Evolutionary conservation across 768 basidiomycete genomes (phyloP), one percentile per base, ranked within the genome.

Genomic region (Exsudoporus frostii): DNA sequence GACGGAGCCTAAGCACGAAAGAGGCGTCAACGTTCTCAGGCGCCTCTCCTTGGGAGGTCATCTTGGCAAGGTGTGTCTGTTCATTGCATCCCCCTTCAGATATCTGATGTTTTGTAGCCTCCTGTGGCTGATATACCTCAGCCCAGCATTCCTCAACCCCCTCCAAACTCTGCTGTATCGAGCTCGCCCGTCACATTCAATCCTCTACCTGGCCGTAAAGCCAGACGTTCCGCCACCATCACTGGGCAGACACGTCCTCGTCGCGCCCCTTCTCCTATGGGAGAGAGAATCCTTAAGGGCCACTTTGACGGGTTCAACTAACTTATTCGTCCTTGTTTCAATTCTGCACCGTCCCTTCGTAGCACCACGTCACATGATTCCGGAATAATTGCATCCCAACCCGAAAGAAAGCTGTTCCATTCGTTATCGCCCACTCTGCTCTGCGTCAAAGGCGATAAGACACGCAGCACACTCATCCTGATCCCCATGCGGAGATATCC

Each of bases 281-380:
- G 90, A 57, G 91, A 93, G 72, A 79, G 91, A 53, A 92, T 93
- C 55, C 79, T 93, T 60, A 93, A 90, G 75, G 91, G 91, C 9
- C 91, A 93, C 62, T 93, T 92, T 61, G 91, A 93, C 65, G 86
- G 91, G 45, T 93, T 93, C 77, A 88, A 90, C 65, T 91, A 71
- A 79, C 36, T 50, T 48, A 51, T 47, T 51, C 45, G 49, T 10
- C 27, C 41, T 10, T 38, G 22, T 46, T 53, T 34, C 45, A 22
- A 27, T 38, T 34, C 11, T 20, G 39, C 45, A 22, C 34, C 48
- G 6, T 48, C 41, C 17, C 9, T 40, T 48, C 34, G 53, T 41
- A 50, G 41, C 29, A 45, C 33, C 36, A 30, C 43, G 7, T 57
- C 42, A 45, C 60, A 55, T 40, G 37, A 42, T 45, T 45, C 37